Percentiles rank a stretch among this genome's conserved stretches.
phyloP scores from a whole-genome alignment of 768 basidiomycete species.

The Tulasnella sp. region DNA sequence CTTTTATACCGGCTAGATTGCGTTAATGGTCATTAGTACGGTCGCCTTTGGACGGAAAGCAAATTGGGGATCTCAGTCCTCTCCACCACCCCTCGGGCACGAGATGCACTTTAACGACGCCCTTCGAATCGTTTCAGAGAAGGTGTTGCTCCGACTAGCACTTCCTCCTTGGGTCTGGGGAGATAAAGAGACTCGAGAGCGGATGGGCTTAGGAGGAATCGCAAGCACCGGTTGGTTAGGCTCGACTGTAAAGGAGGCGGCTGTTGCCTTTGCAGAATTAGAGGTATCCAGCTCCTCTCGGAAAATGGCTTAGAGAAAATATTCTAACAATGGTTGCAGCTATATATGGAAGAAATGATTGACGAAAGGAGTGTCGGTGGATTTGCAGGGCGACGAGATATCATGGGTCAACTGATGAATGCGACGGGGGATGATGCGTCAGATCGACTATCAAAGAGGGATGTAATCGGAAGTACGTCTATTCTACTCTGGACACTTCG shows the following conservation, averaged over 20 bases:
- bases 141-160: not conserved
- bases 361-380: not conserved
- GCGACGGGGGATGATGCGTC: conserved; percentile 7
- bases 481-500: too few species aligned
- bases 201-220: not conserved
- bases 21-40: not conserved
- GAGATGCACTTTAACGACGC: conserved; percentile 13
- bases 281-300: not conserved
- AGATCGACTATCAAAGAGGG: not conserved
- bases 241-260: not conserved
- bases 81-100: not conserved
- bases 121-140: not conserved
- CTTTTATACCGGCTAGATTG: not conserved
- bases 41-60: not conserved
- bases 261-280: not conserved
- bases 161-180: conserved; percentile 4
- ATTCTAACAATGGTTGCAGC: not conserved
- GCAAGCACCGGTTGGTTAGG: conserved; percentile 10
- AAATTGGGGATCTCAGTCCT: not conserved
- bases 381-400: not conserved
- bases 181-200: not conserved
- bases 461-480: conserved; percentile 16
- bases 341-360: conserved; percentile 15
- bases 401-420: not conserved
- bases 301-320: not conserved